Base-by-base conservation (phyloP, 169 alveolate genomes). In the Plasmodium cynomolgi region DNA sequence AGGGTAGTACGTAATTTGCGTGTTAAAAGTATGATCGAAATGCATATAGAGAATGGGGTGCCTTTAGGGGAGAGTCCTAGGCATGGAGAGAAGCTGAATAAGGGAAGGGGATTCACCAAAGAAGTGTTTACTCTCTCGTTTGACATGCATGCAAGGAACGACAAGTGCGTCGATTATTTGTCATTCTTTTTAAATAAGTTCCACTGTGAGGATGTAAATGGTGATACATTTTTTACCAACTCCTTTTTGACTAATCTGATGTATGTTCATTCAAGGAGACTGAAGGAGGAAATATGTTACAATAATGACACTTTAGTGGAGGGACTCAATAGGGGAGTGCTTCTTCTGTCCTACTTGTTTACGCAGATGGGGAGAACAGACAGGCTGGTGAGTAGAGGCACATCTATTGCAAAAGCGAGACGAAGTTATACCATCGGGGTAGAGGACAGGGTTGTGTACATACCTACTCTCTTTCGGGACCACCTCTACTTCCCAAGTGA, bases 151-250 rank as follows among this genome's bases (percentile, higher is more conserved):
- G 58, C 54, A 31, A 50, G 41, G 39, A 85, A 54, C 68, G 37
- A 85, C 23, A 75, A 75, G 23, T 31, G 29, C 17, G 29, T 85
- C 3, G 93, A 85, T 50, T 11, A 23, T 3, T 23, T 85, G 31
- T 50, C 93, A 0, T 56, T 54, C 68, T 62, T 85, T 85, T 50
- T 85, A 29, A 34, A 68, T n/a, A 85, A 85, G 62, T 85, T 85
- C 81, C 29, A 31, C 29, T 85, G 93, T 50, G 20, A 75, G 26
- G 86, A 85, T 54, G 56, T 31, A 23, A 74, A 26, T 5, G 62
- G 54, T 39, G 81, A 75, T 1, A 73, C 47, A 1, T 58, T 68
- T 68, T 41, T 85, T 44, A 85, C 68, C 44, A 85, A 71, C 54
- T 33, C 37, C 29, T 75, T 74, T 26, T 13, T 50, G n/a, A 75